Conservation (phyloP, 2,329 filamentous ascomycete genomes). For the Paraphoma chrysanthemicola region DNA sequence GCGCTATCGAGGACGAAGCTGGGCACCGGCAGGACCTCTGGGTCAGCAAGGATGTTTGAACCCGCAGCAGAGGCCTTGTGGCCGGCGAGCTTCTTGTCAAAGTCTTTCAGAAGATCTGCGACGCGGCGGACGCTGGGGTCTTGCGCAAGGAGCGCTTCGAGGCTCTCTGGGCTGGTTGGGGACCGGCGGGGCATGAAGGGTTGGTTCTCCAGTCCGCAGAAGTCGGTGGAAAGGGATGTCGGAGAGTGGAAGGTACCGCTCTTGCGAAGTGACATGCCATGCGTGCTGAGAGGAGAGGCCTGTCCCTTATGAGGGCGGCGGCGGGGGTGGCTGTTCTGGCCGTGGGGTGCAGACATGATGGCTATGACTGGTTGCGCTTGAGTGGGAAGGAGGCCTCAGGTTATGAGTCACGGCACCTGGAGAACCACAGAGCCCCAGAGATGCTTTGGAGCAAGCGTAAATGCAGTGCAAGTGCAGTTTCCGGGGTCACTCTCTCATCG, state of each 20-base stretch:
- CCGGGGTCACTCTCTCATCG: slow-evolving; percentile 36
- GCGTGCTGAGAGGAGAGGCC: slow-evolving; percentile 43
- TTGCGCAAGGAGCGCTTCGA: slow-evolving; percentile 55
- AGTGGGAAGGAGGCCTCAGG: slow-evolving; percentile 34
- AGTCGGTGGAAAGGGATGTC: slow-evolving; percentile 44
- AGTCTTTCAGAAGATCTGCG: slow-evolving; percentile 52
- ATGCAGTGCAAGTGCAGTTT: slow-evolving; percentile 18
- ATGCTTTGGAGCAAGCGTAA: slow-evolving; percentile 32
- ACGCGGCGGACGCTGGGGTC: slow-evolving; percentile 55
- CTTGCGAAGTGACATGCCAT: slow-evolving; percentile 56
- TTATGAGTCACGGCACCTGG: slow-evolving; percentile 44
- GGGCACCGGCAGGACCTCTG: slow-evolving; percentile 57
- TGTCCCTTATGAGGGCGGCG: slow-evolving; percentile 53
- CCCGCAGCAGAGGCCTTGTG: slow-evolving; percentile 38
- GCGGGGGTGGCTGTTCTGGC: slow-evolving; percentile 54
- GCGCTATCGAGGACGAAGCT: slow-evolving; percentile 51
- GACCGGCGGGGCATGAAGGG: slow-evolving; percentile 56
- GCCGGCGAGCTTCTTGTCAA: slow-evolving; percentile 53
- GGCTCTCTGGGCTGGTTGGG: slow-evolving; percentile 56
- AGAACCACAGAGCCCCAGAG: slow-evolving; percentile 30
- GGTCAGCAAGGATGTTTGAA: slow-evolving; percentile 54
- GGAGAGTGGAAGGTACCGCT: slow-evolving; percentile 57
- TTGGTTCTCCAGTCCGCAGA: slow-evolving; percentile 48
- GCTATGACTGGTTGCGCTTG: slow-evolving; percentile 41
- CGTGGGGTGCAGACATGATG: slow-evolving; percentile 48